Conservation (phyloP, 495 filamentous ascomycete genomes). For the Penicillium antarcticum region DNA sequence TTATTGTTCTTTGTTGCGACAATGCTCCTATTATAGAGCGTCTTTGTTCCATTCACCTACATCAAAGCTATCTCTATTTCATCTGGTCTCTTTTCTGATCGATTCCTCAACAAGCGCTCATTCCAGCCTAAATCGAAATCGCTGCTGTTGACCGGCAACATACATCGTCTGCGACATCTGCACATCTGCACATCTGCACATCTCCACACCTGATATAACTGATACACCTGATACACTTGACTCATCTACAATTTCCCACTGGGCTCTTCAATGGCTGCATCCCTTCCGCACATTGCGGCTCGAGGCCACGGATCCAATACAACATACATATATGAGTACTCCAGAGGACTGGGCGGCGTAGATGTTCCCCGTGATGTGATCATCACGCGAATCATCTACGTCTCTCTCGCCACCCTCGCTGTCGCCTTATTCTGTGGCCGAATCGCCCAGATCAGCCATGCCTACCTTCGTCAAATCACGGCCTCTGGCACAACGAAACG, state of each 20-base stretch:
- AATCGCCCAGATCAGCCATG: constrained; percentile 59
- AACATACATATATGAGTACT: constrained; percentile 45
- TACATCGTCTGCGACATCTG: background rate
- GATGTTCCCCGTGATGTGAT: constrained; percentile 43
- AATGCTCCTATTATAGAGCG: constrained; percentile 1
- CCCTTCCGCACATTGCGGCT: constrained; percentile 24
- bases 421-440: constrained; percentile 54
- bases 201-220: too few relatives aligned
- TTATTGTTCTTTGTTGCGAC: constrained; percentile 4
- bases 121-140: background rate
- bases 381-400: constrained; percentile 41
- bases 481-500: constrained; percentile 50
- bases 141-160: constrained; percentile 1
- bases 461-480: constrained; percentile 67
- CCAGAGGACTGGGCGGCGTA: constrained; percentile 40
- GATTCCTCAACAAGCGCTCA: background rate
- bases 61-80: background rate
- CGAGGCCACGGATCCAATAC: constrained; percentile 34
- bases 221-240: too few relatives aligned
- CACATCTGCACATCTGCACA: too few relatives aligned
- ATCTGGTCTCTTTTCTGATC: background rate
- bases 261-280: constrained; percentile 35
- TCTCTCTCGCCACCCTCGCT: constrained; percentile 46
- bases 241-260: constrained; percentile 5
- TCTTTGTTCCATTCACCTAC: constrained; percentile 3